Base-by-base conservation (phyloP, 441 rosid genomes). In the Populus tomentosa region DNA sequence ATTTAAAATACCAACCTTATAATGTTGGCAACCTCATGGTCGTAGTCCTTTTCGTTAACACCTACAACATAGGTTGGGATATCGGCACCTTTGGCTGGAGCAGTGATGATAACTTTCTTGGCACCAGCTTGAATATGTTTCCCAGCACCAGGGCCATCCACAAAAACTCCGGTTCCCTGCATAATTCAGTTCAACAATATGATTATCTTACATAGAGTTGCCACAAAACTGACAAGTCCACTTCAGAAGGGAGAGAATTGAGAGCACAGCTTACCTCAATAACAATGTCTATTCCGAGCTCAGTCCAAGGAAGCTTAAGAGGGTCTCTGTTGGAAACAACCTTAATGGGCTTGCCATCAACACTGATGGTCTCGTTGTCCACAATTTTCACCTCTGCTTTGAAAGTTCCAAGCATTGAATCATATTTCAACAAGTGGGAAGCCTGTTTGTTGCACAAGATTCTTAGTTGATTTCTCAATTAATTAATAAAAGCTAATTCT, bases 31-130 rank as follows among this genome's bases (percentile, higher is more conserved):
- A 89, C 97, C 1, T 95, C 92, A 23, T 94, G 97, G 16, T 11
- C 16, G 70, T 94, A 95, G 79, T 95, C 98, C 82, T 84, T 76
- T 80, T 95, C 99, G 50, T 95, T 94, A 70, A 95, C 99, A 65
- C 98, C 99, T 23, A 94, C 84, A 23, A 95, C 99, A 78, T 94
- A 95, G 35, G 99, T 95, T 5, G 98, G 99, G 75, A 95, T 95
- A 68, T 95, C 98, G 67, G 97, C 98, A 33, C 99, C 99, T 87
- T 95, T 94, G 40, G 99, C 99, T 32, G 99, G 99, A 72, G 97
- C 97, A 36, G 98, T 94, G 86, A 94, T 91, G 86, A 92, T 82
- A 59, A 94, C 98, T 85, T 92, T 94, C 87, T 87, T 92, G 77
- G 98, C 97, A 79, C 98, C 96, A 33, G 98, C 98, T 86, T 94